Conservation (phyloP, 2,329 filamentous ascomycete species). For the Stromatinia cepivora region DNA sequence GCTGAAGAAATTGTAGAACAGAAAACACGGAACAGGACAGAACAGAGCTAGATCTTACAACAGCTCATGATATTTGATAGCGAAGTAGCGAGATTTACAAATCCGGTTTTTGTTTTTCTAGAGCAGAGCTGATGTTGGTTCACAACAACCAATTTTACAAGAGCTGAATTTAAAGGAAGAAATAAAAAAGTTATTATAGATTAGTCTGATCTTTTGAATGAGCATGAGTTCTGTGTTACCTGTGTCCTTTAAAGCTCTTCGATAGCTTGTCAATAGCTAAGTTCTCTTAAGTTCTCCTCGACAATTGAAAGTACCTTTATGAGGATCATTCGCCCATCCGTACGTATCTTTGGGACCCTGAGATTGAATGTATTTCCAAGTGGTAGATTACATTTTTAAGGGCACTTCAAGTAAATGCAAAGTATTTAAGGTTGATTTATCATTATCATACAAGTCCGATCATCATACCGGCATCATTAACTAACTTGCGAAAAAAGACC, state of each 20-base stretch:
- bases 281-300: too few relatives aligned
- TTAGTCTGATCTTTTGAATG: not conserved
- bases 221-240: too few relatives aligned
- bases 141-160: conserved; percentile 8
- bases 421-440: not conserved
- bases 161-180: not conserved
- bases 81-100: not conserved
- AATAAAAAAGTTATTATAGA: not conserved
- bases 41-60: not conserved
- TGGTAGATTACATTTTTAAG: not conserved
- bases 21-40: not conserved
- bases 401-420: not conserved
- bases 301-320: too few relatives aligned
- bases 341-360: too few relatives aligned
- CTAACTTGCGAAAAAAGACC: not conserved
- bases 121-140: conserved; percentile 7
- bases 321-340: too few relatives aligned
- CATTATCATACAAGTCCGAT: conserved; percentile 18
- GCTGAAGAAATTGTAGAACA: not conserved
- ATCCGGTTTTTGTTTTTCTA: not conserved
- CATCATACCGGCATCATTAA: conserved; percentile 11
- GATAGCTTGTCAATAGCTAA: too few relatives aligned
- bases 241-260: too few relatives aligned
- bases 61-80: conserved; percentile 2
- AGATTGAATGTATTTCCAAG: not conserved